Base-by-base conservation (phyloP, 352 stramenopile genomes). In the Phytopythium chamaehyphon region DNA sequence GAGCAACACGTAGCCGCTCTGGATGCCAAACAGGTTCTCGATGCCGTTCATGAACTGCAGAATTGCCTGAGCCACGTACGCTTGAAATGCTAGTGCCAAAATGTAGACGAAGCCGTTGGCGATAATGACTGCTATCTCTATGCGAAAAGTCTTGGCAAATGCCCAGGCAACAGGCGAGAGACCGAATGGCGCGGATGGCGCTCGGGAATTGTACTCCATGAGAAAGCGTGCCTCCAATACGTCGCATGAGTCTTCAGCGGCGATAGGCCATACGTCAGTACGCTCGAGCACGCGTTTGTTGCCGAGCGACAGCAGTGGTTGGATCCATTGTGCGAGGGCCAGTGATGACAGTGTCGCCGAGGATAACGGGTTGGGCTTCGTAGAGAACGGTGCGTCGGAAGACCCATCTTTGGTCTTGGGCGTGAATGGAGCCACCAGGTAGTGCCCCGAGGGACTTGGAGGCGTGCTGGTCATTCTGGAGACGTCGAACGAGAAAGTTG, bases 191-290 rank as follows among this genome's bases (percentile, higher is more conserved):
- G 21, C 40, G 8, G 73, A 72, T 35, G 86, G 70, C 47, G 56
- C 47, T 12, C 86, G 67, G 2, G 56, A 63, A 51, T 88, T 88
- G 38, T 76, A 70, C 50, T 71, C 86, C 22, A 88, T 72, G 38
- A 23, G 57, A 35, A 64, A 59, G 1, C 47, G 46, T 1, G 21
- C 28, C 19, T 61, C 37, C 31, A 72, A 48, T 26, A 47, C 47
- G 28, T 59, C 24, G 51, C 55, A 66, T 39, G 53, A 46, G 40
- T 76, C 66, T 48, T 67, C 47, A 0, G 56, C 36, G 22, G 55
- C 54, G 18, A 64, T 38, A 15, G 37, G n/a, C 69, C 69, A 75
- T 6, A 71, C 51, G 26, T 78, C 65, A 15, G 67, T 47, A 1
- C 43, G 38, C 28, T 75, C 54, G 9, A 78, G 55, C 0, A 39